A percentile compares a stretch with the other conserved stretches of the same genome.
phyloP scores from a whole-genome alignment of 768 basidiomycete species.

The Leccinum obscurum region DNA sequence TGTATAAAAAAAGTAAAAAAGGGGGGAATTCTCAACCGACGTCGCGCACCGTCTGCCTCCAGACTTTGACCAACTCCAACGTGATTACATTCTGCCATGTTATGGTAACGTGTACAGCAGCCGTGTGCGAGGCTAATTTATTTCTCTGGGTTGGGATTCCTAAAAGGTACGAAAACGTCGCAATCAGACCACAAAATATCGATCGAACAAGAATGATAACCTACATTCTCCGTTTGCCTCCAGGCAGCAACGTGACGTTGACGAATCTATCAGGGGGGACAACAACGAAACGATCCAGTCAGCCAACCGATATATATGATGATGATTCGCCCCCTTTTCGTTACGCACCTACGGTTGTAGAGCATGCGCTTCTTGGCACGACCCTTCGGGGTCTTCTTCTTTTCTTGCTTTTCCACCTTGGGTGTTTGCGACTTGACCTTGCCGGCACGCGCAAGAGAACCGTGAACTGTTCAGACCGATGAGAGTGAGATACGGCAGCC shows the following conservation, averaged over 20 bases:
- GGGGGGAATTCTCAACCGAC: constrained; percentile 1
- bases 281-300: not conserved
- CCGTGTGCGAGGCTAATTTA: constrained; percentile 13
- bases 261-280: constrained; percentile 61
- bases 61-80: constrained; percentile 12
- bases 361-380: constrained; percentile 96
- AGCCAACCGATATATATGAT: too few relatives aligned
- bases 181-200: constrained; percentile 35
- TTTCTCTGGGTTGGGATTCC: constrained; percentile 34
- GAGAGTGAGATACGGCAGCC: not conserved
- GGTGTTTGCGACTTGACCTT: constrained; percentile 81
- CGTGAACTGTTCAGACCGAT: constrained; percentile 68
- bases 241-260: constrained; percentile 87
- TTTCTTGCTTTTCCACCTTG: constrained; percentile 98
- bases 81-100: constrained; percentile 11
- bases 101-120: constrained; percentile 12
- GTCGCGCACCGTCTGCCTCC: constrained; percentile 7
- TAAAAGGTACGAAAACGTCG: not conserved
- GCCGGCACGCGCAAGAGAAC: constrained; percentile 98
- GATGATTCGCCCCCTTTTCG: not conserved
- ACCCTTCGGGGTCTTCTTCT: constrained; percentile 97
- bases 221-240: constrained; percentile 96
- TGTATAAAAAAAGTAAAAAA: constrained; percentile 4
- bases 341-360: constrained; percentile 86
- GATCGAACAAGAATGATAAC: constrained; percentile 42